Evolutionary conservation across 768 basidiomycete species (phyloP).

Genomic region (Tubosaeta sp.): DNA sequence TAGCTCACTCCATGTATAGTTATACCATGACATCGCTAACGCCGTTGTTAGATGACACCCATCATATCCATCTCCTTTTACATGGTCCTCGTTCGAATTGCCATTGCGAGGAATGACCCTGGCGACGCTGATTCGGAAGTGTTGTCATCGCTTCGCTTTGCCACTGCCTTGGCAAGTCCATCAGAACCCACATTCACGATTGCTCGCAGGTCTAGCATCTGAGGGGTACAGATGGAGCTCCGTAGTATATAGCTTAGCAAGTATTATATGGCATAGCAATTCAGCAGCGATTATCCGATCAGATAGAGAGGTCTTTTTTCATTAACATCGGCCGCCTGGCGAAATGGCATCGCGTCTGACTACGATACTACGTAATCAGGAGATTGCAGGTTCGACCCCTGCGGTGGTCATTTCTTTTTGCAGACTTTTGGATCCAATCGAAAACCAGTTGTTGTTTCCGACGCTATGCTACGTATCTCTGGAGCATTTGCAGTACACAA

Average conservation of each 20-base stretch:
- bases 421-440: too few relatives aligned
- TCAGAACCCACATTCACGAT: neutral
- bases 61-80: slow-evolving; percentile 21
- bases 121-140: neutral
- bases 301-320: neutral
- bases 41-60: slow-evolving; percentile 10
- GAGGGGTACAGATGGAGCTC: neutral
- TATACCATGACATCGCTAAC: neutral
- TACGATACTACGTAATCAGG: slow-evolving; percentile 70
- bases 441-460: too few relatives aligned
- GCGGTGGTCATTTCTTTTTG: slow-evolving; percentile 22
- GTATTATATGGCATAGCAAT: too few relatives aligned
- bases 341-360: slow-evolving; percentile 94
- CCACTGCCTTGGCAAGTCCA: slow-evolving; percentile 2
- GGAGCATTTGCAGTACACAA: too few relatives aligned
- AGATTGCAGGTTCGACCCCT: slow-evolving; percentile 93
- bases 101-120: slow-evolving; percentile 7
- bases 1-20: neutral
- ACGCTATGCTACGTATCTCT: too few relatives aligned
- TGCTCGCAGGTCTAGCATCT: slow-evolving; percentile 17
- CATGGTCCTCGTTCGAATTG: slow-evolving; percentile 17
- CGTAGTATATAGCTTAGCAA: neutral
- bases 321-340: slow-evolving; percentile 62
- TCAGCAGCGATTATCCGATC: neutral
- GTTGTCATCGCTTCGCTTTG: slow-evolving; percentile 17